A percentile compares a stretch with the other conserved stretches of the same genome.
Evolutionary conservation across 176 grass and related monocot species (phyloP).

Genomic region (Avena atlantica): DNA sequence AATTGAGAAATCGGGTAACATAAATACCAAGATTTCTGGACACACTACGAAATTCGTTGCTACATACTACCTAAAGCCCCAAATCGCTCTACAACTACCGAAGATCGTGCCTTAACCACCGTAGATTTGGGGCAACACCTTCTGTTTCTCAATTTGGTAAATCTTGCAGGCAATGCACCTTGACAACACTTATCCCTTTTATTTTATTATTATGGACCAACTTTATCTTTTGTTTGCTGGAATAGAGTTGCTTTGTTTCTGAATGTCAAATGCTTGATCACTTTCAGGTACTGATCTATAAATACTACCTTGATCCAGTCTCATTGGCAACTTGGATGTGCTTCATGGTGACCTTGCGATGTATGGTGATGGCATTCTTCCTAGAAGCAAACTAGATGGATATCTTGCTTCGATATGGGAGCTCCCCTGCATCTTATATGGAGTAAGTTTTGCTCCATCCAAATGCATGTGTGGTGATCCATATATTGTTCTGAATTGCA

Average conservation of each 20-base stretch:
- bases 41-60: too few relatives aligned
- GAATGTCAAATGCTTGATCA: background rate
- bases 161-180: too few relatives aligned
- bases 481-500: background rate
- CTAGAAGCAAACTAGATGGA: constrained; percentile 45
- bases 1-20: too few relatives aligned
- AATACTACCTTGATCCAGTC: constrained; percentile 54
- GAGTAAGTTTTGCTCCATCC: constrained; percentile 48
- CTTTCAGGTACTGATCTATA: constrained; percentile 55
- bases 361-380: constrained; percentile 52
- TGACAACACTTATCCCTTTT: too few relatives aligned
- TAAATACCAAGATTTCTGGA: too few relatives aligned
- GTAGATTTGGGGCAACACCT: too few relatives aligned
- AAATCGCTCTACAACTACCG: too few relatives aligned
- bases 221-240: too few relatives aligned
- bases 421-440: constrained; percentile 62
- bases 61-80: too few relatives aligned
- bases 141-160: too few relatives aligned
- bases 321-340: constrained; percentile 72
- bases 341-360: constrained; percentile 61
- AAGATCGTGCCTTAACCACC: too few relatives aligned
- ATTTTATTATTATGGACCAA: too few relatives aligned
- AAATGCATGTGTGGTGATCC: background rate
- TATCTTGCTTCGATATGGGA: constrained; percentile 54
- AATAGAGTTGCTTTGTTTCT: background rate